A percentile compares a stretch with the other conserved stretches of the same genome.
phyloP scores from a whole-genome alignment of 352 stramenopile species.

The Salisapilia sapeloensis region DNA sequence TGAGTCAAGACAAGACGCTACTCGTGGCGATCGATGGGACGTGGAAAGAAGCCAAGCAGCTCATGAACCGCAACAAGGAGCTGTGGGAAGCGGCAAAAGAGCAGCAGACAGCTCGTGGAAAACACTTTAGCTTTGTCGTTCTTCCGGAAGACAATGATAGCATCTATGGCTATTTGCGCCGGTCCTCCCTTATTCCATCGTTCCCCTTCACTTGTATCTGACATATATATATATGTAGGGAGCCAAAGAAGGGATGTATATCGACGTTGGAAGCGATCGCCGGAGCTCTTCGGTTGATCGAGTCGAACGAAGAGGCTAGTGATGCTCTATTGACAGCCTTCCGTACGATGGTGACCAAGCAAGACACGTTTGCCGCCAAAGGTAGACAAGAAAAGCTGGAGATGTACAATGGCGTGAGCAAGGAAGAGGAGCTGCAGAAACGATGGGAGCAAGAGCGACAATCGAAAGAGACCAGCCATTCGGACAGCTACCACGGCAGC shows the following conservation, averaged over 20 bases:
- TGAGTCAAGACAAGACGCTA: constrained; percentile 10
- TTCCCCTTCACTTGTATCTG: no score
- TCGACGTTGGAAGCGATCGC: constrained; percentile 62
- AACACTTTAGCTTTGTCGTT: constrained; percentile 8
- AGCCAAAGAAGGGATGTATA: constrained; percentile 55
- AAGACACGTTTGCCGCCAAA: constrained; percentile 19
- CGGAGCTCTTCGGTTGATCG: constrained; percentile 19
- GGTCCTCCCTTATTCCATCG: constrained; percentile 9
- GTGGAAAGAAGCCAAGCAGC: constrained; percentile 71
- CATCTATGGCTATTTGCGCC: constrained; percentile 44
- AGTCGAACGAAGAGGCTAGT: constrained; percentile 6
- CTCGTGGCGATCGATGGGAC: constrained; percentile 62
- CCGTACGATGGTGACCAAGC: constrained; percentile 32
- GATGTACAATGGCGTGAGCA: constrained; percentile 18
- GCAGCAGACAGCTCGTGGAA: constrained; percentile 7
- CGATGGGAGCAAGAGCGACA: constrained; percentile 6
- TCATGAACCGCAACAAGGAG: constrained; percentile 24
- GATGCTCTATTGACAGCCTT: constrained; percentile 18
- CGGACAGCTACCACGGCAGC: not conserved
- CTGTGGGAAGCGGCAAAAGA: constrained; percentile 17
- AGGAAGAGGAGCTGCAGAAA: constrained; percentile 13
- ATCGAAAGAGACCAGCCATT: not conserved
- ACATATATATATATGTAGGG: no score
- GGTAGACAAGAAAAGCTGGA: constrained; percentile 12
- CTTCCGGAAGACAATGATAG: constrained; percentile 7